These are phyloP conservation scores for Blastobotrys elegans DNA, from an alignment of 1,139 yeast species.

Conservation along the genomic window DNA sequence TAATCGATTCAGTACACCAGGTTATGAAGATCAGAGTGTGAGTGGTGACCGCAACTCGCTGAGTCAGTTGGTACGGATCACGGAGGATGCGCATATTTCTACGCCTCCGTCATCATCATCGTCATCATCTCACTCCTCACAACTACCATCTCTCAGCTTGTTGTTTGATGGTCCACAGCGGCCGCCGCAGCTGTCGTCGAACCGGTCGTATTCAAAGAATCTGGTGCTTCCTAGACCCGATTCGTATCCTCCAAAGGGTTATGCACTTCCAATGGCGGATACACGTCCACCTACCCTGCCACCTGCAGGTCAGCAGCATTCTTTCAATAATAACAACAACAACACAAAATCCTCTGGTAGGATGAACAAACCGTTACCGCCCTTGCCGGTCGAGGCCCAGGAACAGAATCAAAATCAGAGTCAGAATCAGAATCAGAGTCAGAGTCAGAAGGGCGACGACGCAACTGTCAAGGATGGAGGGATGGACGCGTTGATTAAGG, in stretches of 20 bases:
- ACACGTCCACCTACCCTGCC: conserved; percentile 28
- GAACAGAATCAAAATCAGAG: conserved; percentile 5
- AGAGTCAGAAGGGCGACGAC: conserved; percentile 10
- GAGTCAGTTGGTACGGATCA: conserved; percentile 27
- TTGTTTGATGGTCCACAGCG: conserved; percentile 14
- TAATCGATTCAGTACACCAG: conserved; percentile 24
- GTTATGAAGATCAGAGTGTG: conserved; percentile 22
- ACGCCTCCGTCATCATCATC: conserved; percentile 19
- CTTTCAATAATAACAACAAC: neutral
- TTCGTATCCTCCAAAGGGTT: conserved; percentile 27
- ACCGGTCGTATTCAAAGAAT: conserved; percentile 28
- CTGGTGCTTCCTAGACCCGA: conserved; percentile 29
- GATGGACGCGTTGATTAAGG: conserved; percentile 32
- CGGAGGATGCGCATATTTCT: conserved; percentile 29
- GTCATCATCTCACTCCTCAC: neutral
- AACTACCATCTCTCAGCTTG: conserved; percentile 22
- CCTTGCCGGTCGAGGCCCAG: conserved; percentile 29
- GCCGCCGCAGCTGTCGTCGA: conserved; percentile 27
- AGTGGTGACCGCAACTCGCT: conserved; percentile 24
- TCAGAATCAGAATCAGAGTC: conserved; percentile 3
- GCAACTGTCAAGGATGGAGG: too few species aligned
- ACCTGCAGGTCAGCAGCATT: conserved; percentile 21
- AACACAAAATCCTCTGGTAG: conserved; percentile 11
- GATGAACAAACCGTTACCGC: conserved; percentile 33
- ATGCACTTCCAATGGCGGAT: conserved; percentile 26